Conservation (phyloP, 805 yeast genomes). For the Clavispora phyllophila region DNA sequence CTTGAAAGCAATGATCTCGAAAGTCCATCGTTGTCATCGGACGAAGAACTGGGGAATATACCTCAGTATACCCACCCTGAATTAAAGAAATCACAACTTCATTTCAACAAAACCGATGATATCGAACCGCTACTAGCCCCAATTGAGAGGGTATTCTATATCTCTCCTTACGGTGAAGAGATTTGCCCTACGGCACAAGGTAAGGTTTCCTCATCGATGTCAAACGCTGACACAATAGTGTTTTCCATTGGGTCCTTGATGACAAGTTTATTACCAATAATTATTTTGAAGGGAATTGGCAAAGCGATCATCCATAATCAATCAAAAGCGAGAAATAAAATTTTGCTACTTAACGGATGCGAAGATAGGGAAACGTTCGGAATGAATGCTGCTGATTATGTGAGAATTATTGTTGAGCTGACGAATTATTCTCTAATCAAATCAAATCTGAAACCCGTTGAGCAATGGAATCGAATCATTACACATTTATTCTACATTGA, state of each 20-base stretch:
- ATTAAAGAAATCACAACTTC: constrained; percentile 65
- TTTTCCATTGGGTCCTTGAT: constrained; percentile 85
- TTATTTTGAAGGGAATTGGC: constrained; percentile 70
- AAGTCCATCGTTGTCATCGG: constrained; percentile 10
- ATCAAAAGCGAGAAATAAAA: constrained; percentile 34
- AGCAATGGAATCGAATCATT: constrained; percentile 43
- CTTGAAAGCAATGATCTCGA: neutral
- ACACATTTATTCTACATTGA: constrained; percentile 60
- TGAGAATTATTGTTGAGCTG: constrained; percentile 51
- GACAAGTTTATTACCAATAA: constrained; percentile 81
- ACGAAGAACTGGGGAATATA: constrained; percentile 54
- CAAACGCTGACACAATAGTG: constrained; percentile 50
- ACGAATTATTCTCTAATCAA: constrained; percentile 45
- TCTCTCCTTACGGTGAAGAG: constrained; percentile 85
- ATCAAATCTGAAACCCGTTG: constrained; percentile 13
- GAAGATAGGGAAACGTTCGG: constrained; percentile 77
- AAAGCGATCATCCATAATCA: constrained; percentile 41
- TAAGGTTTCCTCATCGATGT: constrained; percentile 49
- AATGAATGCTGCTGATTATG: constrained; percentile 55
- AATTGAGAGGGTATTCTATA: constrained; percentile 66
- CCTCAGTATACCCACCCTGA: constrained; percentile 78
- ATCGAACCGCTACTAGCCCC: constrained; percentile 67
- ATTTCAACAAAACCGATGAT: constrained; percentile 55
- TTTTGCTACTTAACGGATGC: constrained; percentile 68
- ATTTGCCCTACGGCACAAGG: constrained; percentile 69